Evolutionary conservation across 2,329 filamentous ascomycete genomes (phyloP).

Genomic region (Rhynchosporium agropyri): DNA sequence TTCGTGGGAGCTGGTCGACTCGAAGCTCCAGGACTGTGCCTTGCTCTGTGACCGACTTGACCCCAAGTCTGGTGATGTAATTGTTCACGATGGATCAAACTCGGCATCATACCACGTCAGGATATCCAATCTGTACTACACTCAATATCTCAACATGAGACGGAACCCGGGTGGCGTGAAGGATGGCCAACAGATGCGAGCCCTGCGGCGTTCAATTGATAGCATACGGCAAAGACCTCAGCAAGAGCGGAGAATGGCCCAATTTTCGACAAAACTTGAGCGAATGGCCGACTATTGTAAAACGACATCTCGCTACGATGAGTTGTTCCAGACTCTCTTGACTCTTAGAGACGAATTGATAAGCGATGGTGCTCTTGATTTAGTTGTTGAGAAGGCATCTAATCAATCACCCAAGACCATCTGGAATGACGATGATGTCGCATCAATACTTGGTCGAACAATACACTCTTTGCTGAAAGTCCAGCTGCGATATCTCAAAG

Average conservation of each 20-base stretch:
- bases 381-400: conserved; percentile 54
- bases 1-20: conserved; percentile 59
- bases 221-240: conserved; percentile 57
- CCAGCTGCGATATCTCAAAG: conserved; percentile 60
- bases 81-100: conserved; percentile 36
- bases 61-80: conserved; percentile 23
- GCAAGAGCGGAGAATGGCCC: conserved; percentile 60
- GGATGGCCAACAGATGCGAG: conserved; percentile 53
- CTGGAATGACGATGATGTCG: conserved; percentile 56
- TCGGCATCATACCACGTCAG: conserved; percentile 59
- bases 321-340: conserved; percentile 60
- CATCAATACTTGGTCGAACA: conserved; percentile 58
- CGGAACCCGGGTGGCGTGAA: conserved; percentile 48
- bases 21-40: conserved; percentile 58
- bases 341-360: conserved; percentile 65
- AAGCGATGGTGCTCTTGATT: conserved; percentile 57
- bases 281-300: conserved; percentile 64
- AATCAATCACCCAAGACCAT: conserved; percentile 53
- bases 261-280: conserved; percentile 66
- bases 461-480: conserved; percentile 63
- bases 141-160: conserved; percentile 57
- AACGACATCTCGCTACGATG: conserved; percentile 53
- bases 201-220: conserved; percentile 66
- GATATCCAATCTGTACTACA: conserved; percentile 72
- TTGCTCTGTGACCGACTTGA: conserved; percentile 57